A percentile compares a stretch with the other conserved stretches of the same genome.
These are phyloP conservation scores for Haematococcus sp. DNA, from an alignment of 139 green algal species.

Conservation along the genomic window DNA sequence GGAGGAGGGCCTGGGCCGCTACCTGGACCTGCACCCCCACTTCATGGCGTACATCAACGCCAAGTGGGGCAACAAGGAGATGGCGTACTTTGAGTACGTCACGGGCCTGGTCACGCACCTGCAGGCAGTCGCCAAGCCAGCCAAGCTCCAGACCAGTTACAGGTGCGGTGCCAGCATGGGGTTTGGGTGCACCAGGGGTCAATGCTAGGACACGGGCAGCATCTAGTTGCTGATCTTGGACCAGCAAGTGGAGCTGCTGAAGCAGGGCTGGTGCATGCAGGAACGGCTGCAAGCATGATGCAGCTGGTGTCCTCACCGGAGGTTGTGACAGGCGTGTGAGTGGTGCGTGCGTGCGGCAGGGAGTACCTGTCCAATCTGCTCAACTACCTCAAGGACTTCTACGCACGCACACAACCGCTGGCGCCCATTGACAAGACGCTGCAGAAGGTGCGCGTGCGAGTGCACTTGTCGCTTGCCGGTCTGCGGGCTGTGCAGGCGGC, in stretches of 20 bases:
- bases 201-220: too few species aligned
- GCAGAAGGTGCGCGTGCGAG: slow-evolving; percentile 32
- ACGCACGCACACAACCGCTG: slow-evolving; percentile 88
- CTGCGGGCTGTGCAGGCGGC: background rate
- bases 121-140: slow-evolving; percentile 18
- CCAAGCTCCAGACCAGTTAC: background rate
- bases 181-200: too few species aligned
- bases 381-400: slow-evolving; percentile 87
- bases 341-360: too few species aligned
- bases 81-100: slow-evolving; percentile 55
- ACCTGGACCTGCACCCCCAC: slow-evolving; percentile 88
- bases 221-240: too few species aligned
- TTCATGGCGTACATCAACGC: slow-evolving; percentile 77
- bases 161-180: slow-evolving; percentile 10
- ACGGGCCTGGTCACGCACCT: slow-evolving; percentile 33
- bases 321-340: background rate
- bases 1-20: slow-evolving; percentile 86
- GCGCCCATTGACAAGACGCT: slow-evolving; percentile 53
- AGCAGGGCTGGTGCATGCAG: background rate
- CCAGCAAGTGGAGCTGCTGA: slow-evolving; percentile 24
- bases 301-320: background rate
- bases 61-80: slow-evolving; percentile 68
- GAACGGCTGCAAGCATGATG: background rate
- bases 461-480: background rate
- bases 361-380: slow-evolving; percentile 69